Conservation (phyloP, 306 rosid genomes). For the Lathyrus tuberosus region DNA sequence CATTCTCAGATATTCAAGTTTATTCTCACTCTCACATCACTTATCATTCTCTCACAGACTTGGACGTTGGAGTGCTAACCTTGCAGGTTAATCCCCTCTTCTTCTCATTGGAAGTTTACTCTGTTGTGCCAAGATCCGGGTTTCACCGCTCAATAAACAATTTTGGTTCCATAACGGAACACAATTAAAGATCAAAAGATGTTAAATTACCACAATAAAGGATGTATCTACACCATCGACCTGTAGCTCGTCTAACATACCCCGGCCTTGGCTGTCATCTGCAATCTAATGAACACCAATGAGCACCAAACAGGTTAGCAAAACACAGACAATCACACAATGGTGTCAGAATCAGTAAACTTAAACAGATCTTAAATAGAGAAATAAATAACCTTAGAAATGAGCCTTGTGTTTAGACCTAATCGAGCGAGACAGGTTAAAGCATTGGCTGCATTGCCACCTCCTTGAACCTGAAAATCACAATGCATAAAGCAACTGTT, state of each 20-base stretch:
- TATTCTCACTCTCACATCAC: too few species aligned
- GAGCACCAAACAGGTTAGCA: constrained; percentile 21
- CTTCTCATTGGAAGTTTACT: too few species aligned
- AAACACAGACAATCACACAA: constrained; percentile 13
- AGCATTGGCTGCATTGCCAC: constrained; percentile 89
- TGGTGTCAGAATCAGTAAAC: constrained; percentile 19
- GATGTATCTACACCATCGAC: constrained; percentile 87
- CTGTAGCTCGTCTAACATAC: constrained; percentile 69
- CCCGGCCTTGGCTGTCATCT: constrained; percentile 80
- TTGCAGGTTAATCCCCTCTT: too few species aligned
- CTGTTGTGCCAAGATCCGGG: fast-evolving
- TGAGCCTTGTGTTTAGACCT: constrained; percentile 76
- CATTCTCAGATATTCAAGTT: too few species aligned
- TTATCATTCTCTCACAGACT: too few species aligned
- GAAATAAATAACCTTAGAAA: constrained; percentile 68
- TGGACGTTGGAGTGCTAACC: too few species aligned
- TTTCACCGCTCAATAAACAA: too few species aligned
- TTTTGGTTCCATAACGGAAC: too few species aligned
- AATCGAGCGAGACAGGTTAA: constrained; percentile 80
- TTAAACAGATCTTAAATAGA: background rate
- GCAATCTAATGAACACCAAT: constrained; percentile 58
- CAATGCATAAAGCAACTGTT: background rate
- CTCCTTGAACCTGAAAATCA: constrained; percentile 82
- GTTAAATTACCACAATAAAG: constrained; percentile 59
- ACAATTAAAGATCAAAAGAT: background rate